phyloP scores from a whole-genome alignment of 2,329 filamentous ascomycete genomes.

The Xylaria sp. region DNA sequence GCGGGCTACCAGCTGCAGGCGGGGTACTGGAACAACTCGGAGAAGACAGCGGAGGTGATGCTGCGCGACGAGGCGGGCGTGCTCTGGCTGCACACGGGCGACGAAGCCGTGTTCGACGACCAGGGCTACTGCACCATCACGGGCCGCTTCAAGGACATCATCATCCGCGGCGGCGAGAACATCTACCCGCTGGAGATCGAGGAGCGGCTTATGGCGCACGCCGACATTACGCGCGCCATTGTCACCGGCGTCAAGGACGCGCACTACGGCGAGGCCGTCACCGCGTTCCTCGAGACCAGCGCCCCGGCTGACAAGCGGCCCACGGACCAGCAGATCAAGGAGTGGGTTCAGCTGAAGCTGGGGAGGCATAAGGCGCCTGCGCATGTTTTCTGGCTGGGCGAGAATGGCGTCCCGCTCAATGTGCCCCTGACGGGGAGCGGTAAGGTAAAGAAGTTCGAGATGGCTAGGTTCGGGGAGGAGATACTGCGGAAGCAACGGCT shows the following conservation, averaged over 20 bases:
- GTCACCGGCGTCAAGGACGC: constrained; percentile 76
- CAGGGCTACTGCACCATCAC: constrained; percentile 78
- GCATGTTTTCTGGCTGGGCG: constrained; percentile 81
- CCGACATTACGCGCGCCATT: constrained; percentile 70
- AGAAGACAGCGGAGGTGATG: constrained; percentile 75
- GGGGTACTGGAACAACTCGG: constrained; percentile 75
- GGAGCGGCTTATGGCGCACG: constrained; percentile 74
- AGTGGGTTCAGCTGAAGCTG: constrained; percentile 71
- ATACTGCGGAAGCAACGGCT: constrained; percentile 61
- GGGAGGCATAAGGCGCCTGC: constrained; percentile 76
- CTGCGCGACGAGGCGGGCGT: constrained; percentile 62
- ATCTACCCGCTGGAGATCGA: constrained; percentile 81
- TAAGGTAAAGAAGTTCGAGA: constrained; percentile 75
- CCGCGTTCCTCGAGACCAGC: constrained; percentile 64
- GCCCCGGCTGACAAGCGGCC: constrained; percentile 51
- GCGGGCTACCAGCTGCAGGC: constrained; percentile 80
- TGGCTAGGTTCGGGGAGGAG: constrained; percentile 66
- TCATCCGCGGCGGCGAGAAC: constrained; percentile 81
- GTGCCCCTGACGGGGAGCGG: constrained; percentile 77
- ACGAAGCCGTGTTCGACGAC: constrained; percentile 75
- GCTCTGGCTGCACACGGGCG: constrained; percentile 74
- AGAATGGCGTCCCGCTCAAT: constrained; percentile 63
- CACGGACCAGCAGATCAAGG: constrained; percentile 64
- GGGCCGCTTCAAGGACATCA: constrained; percentile 82
- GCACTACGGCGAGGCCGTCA: constrained; percentile 80